Base-by-base conservation (phyloP, 169 alveolate species). In the Cryptosporidium baileyi region DNA sequence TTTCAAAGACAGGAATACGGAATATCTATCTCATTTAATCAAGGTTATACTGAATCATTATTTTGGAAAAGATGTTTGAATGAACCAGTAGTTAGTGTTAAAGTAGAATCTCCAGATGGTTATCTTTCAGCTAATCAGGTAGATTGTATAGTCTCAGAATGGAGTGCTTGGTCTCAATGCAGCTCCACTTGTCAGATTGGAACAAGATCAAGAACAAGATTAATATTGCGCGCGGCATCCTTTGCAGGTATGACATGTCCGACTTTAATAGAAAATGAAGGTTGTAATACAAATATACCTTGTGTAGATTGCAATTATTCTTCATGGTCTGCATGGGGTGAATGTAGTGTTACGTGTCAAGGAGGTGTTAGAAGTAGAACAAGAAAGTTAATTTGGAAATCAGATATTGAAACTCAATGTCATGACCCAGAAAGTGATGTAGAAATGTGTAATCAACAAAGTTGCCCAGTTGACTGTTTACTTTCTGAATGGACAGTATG, bases 1-100 rank as follows among this genome's bases (percentile, higher is more conserved):
- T 54, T 74, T 74, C 85, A 74, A 11, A 74, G 85, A 74, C 85
- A 74, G 38, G 85, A 74, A 57, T 74, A 74, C 54, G 85, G 85
- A 2, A 54, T 74, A 41, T 51, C 85, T n/a, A 52, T 74, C n/a
- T 51, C 85, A 7, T 36, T 57, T 6, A 24, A 1, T 36, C 67
- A 54, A 54, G 85, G 85, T 54, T 74, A 74, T 57, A 24, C 85
- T 3, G 85, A 74, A 34, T 40, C 51, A 22, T 40, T 74, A 34
- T 74, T 49, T 59, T 74, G 85, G 85, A 74, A 57, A 57, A 74
- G 85, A 30, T 74, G 85, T 40, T 34, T 74, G 26, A 74, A 74
- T 41, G 85, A 74, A 32, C 85, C 85, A 54, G 43, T 74, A 17
- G 85, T 74, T 32, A 57, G 74, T 54, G 74, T 74, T 19, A 74